These are phyloP conservation scores for Daldinia caldariorum DNA, from an alignment of 495 filamentous ascomycete species.

Conservation along the genomic window DNA sequence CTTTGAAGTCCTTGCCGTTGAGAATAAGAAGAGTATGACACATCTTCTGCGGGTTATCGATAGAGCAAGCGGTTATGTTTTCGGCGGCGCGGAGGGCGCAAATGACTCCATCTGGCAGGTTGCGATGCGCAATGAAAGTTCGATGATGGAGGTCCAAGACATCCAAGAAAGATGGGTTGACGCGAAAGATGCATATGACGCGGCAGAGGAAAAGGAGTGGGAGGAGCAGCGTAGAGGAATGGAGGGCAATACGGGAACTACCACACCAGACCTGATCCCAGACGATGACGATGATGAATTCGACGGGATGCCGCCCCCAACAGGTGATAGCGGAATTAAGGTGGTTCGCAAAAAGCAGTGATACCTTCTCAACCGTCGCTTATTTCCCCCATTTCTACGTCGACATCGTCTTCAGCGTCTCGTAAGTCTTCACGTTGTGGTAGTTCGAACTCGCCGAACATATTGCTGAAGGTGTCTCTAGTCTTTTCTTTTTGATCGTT, in stretches of 20 bases:
- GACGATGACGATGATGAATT: constrained; percentile 52
- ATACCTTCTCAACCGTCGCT: constrained; percentile 49
- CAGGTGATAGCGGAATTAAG: constrained; percentile 51
- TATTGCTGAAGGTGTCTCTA: constrained; percentile 52
- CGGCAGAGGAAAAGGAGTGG: constrained; percentile 74
- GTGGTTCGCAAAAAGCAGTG: constrained; percentile 55
- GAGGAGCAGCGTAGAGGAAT: constrained; percentile 62
- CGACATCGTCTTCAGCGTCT: constrained; percentile 57
- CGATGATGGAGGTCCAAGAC: constrained; percentile 81
- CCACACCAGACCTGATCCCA: constrained; percentile 46
- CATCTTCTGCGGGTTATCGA: constrained; percentile 86
- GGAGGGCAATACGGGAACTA: constrained; percentile 41
- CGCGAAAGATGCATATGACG: constrained; percentile 86
- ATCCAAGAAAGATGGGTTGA: constrained; percentile 97
- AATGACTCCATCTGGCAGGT: constrained; percentile 96
- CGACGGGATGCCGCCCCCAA: constrained; percentile 46
- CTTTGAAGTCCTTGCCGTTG: constrained; percentile 94
- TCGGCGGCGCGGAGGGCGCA: constrained; percentile 88
- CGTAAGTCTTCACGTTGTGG: constrained; percentile 52
- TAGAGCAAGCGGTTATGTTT: constrained; percentile 90
- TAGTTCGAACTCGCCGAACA: constrained; percentile 50
- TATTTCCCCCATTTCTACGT: constrained; percentile 61
- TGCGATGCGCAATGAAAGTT: constrained; percentile 86
- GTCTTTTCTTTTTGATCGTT: constrained; percentile 52
- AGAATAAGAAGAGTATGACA: constrained; percentile 97